phyloP scores from a whole-genome alignment of 2,329 filamentous ascomycete genomes.

The Fusarium agapanthi region DNA sequence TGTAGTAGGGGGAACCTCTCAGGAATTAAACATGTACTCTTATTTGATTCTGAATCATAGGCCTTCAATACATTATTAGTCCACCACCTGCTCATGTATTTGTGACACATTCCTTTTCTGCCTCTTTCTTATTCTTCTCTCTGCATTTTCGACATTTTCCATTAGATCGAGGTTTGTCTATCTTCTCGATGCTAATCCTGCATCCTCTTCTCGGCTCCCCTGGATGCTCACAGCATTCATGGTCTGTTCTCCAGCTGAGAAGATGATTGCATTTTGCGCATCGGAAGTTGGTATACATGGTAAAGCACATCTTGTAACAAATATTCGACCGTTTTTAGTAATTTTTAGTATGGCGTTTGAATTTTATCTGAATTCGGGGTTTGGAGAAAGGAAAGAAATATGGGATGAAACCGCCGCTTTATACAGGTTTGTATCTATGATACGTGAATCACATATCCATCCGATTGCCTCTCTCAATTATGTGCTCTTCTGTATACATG shows the following conservation, averaged over 20 bases:
- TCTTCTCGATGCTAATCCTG: background rate
- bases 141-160: background rate
- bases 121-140: accelerated
- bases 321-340: background rate
- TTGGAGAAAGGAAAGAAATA: background rate
- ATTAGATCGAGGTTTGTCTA: accelerated
- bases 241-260: background rate
- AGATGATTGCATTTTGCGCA: background rate
- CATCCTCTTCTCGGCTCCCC: background rate
- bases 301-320: background rate
- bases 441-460: background rate
- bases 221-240: background rate
- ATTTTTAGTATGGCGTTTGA: accelerated
- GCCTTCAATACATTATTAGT: accelerated
- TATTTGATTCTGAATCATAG: accelerated
- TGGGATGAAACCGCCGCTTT: background rate
- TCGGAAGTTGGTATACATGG: background rate
- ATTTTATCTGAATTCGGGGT: accelerated
- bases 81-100: accelerated
- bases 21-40: background rate
- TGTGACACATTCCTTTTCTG: accelerated
- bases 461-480: background rate
- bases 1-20: no score
- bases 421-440: background rate
- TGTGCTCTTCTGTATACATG: no score